phyloP scores from a whole-genome alignment of 2,329 filamentous ascomycete genomes.

The Fusarium goolgardi region DNA sequence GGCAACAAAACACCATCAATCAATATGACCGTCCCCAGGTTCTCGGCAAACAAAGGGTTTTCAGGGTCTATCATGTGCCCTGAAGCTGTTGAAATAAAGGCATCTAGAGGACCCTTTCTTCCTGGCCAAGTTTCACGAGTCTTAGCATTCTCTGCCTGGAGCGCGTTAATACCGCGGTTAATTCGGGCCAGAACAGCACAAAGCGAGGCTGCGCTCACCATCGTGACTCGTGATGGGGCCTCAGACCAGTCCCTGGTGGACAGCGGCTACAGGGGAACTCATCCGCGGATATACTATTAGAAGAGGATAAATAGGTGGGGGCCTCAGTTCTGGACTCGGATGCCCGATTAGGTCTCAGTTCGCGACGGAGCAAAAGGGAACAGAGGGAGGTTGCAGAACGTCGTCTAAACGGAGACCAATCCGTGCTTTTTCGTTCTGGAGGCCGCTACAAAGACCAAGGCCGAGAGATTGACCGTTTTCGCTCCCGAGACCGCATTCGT shows the following conservation, averaged over 20 bases:
- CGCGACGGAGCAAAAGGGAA: slow-evolving; percentile 35
- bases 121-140: slow-evolving; percentile 25
- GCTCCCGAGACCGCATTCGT: slow-evolving; percentile 25
- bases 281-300: slow-evolving; percentile 35
- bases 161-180: slow-evolving; percentile 40
- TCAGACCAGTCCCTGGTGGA: slow-evolving; percentile 41
- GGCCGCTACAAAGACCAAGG: slow-evolving; percentile 8
- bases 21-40: slow-evolving; percentile 3
- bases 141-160: slow-evolving; percentile 14
- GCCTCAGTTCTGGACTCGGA: slow-evolving; percentile 38
- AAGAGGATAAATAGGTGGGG: slow-evolving; percentile 35
- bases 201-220: slow-evolving; percentile 39
- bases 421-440: slow-evolving; percentile 19
- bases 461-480: slow-evolving; percentile 40
- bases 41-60: slow-evolving; percentile 17
- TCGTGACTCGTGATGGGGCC: slow-evolving; percentile 45
- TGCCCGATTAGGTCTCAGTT: slow-evolving; percentile 36
- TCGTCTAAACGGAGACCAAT: slow-evolving; percentile 30
- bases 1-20: slow-evolving; percentile 22
- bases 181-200: slow-evolving; percentile 41
- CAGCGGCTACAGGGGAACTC: slow-evolving; percentile 42
- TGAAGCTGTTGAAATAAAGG: slow-evolving; percentile 21
- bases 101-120: slow-evolving; percentile 30
- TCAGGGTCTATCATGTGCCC: slow-evolving; percentile 39
- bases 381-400: slow-evolving; percentile 43